Percentiles rank a stretch among this genome's conserved stretches.
Evolutionary conservation across 176 grass and related monocot species (phyloP).

Genomic region (Oryza longistaminata): DNA sequence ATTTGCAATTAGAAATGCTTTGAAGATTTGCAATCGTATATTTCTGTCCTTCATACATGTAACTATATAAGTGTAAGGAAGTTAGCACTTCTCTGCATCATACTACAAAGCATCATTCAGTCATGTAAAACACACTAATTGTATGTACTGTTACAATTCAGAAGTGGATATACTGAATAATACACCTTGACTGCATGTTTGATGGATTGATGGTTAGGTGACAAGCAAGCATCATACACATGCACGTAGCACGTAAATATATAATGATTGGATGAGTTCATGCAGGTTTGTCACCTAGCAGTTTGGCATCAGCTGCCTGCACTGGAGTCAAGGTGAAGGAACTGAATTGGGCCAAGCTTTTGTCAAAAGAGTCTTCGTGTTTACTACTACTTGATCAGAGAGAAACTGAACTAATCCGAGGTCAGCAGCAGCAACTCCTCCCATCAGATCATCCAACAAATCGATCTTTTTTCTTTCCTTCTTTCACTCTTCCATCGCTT

Average conservation of each 20-base stretch:
- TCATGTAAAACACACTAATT: background rate
- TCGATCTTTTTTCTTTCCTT: background rate
- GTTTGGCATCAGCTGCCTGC: slow-evolving; percentile 19
- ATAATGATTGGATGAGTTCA: slow-evolving; percentile 47
- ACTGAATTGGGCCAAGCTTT: slow-evolving; percentile 17
- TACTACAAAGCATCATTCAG: background rate
- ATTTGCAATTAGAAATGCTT: background rate
- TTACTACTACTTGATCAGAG: background rate
- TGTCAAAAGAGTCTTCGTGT: slow-evolving; percentile 15
- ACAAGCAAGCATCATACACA: slow-evolving; percentile 25
- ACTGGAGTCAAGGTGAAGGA: slow-evolving; percentile 32
- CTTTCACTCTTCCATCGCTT: background rate
- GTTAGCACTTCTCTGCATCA: background rate
- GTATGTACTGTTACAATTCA: background rate
- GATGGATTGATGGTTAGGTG: slow-evolving; percentile 13
- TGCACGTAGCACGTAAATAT: background rate
- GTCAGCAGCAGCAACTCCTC: slow-evolving; percentile 26
- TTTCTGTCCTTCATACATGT: background rate
- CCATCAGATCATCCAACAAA: slow-evolving; percentile 41
- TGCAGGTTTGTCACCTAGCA: slow-evolving; percentile 35
- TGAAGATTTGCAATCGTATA: background rate
- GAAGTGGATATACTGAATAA: background rate
- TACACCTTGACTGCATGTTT: background rate
- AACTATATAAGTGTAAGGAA: background rate
- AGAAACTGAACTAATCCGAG: background rate